These are phyloP conservation scores for Suillus paluster DNA, from an alignment of 768 basidiomycete species.

Conservation along the genomic window DNA sequence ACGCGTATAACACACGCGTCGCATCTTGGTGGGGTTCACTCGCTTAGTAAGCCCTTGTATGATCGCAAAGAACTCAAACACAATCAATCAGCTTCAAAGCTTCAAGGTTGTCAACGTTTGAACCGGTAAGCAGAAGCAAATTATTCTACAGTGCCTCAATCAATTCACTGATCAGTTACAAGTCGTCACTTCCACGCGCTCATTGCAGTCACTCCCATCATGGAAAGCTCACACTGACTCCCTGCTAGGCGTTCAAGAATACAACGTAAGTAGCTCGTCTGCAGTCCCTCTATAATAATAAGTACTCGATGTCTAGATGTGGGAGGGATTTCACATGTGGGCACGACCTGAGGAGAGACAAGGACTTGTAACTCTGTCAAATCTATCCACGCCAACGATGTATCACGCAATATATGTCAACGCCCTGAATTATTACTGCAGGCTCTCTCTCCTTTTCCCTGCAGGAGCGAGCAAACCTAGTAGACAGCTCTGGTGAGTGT, in stretches of 20 bases:
- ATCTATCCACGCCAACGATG: slow-evolving; percentile 53
- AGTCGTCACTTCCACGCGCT: slow-evolving; percentile 74
- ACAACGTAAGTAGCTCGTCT: slow-evolving; percentile 70
- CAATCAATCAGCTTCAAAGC: no score
- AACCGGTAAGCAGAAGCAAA: no score
- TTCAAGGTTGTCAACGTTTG: no score
- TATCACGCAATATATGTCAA: slow-evolving; percentile 84
- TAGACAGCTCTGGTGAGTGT: slow-evolving; percentile 77
- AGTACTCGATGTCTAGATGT: slow-evolving; percentile 62
- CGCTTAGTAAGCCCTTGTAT: no score
- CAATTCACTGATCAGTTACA: no score
- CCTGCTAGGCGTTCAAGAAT: slow-evolving; percentile 80
- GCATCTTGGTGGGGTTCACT: no score
- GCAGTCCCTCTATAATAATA: background rate
- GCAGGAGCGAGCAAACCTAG: slow-evolving; percentile 49
- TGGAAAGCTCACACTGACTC: slow-evolving; percentile 85
- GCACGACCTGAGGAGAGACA: slow-evolving; percentile 52
- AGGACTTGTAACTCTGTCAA: slow-evolving; percentile 56
- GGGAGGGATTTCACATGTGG: slow-evolving; percentile 85
- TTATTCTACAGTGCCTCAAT: no score
- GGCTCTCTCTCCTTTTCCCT: slow-evolving; percentile 69
- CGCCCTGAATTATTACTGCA: slow-evolving; percentile 93
- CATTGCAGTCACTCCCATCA: slow-evolving; percentile 68
- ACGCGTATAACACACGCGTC: no score
- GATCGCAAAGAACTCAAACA: no score